Conservation (phyloP, 257 asterid genomes). For the Solanum pimpinellifolium region DNA sequence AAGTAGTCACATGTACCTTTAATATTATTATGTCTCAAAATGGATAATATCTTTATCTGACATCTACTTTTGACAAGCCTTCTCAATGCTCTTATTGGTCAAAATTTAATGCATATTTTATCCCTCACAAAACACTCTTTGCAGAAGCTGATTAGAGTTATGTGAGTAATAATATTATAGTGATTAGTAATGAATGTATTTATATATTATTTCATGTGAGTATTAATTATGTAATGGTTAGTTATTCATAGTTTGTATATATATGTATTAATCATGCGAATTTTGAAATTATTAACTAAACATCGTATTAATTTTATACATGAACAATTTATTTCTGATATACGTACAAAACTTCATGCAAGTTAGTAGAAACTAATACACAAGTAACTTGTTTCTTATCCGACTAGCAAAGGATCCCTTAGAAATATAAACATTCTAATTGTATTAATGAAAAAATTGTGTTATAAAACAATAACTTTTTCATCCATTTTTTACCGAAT, state of each 20-base stretch:
- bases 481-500: too few species aligned
- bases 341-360: neutral
- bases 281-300: too few species aligned
- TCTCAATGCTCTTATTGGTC: neutral
- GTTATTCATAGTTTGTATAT: too few species aligned
- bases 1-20: neutral
- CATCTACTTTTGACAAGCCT: neutral
- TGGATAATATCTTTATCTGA: neutral
- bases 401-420: fast-evolving
- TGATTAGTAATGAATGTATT: too few species aligned
- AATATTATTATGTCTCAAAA: neutral
- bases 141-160: neutral
- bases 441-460: too few species aligned
- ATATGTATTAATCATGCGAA: fast-evolving
- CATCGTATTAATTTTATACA: too few species aligned
- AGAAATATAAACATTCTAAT: neutral
- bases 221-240: too few species aligned
- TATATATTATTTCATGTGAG: too few species aligned
- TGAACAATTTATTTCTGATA: neutral
- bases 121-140: neutral
- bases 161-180: neutral
- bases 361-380: too few species aligned
- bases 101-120: neutral
- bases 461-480: too few species aligned
- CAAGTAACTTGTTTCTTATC: too few species aligned